Evolutionary conservation across 2,329 filamentous ascomycete genomes (phyloP).

Genomic region (Apiospora kogelbergensis): DNA sequence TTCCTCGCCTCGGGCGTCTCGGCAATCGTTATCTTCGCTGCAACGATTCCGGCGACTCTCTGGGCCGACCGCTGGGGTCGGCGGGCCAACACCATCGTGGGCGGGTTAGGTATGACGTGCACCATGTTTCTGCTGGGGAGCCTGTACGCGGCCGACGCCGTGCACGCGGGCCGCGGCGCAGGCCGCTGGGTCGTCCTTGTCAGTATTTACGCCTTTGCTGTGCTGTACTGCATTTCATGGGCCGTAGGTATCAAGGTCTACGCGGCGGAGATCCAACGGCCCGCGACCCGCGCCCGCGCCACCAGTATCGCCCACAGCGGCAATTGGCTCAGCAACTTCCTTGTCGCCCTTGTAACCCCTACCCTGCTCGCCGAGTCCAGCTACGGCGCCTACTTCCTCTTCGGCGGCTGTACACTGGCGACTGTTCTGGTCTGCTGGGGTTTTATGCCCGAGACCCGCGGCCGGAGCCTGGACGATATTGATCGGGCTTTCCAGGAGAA

Average conservation of each 20-base stretch:
- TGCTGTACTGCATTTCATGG: constrained; percentile 49
- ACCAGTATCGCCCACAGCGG: constrained; percentile 53
- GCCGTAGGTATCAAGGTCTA: constrained; percentile 55
- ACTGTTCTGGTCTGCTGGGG: constrained; percentile 36
- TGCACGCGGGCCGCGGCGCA: constrained; percentile 35
- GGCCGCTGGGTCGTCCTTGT: constrained; percentile 52
- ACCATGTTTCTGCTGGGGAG: constrained; percentile 53
- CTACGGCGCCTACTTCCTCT: constrained; percentile 47
- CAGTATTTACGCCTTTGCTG: constrained; percentile 49
- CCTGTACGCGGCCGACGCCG: constrained; percentile 46
- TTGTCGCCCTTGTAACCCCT: constrained; percentile 46
- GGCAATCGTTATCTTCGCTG: constrained; percentile 54
- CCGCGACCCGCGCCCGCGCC: constrained; percentile 52
- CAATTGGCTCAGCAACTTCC: constrained; percentile 50
- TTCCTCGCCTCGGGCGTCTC: constrained; percentile 55
- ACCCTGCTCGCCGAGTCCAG: constrained; percentile 37
- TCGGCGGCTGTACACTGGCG: constrained; percentile 38
- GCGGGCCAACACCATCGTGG: constrained; percentile 50
- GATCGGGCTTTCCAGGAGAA: constrained; percentile 24
- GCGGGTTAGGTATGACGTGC: constrained; percentile 47
- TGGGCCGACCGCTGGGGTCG: constrained; percentile 57
- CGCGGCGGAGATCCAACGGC: constrained; percentile 56
- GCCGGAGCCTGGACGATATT: constrained; percentile 41
- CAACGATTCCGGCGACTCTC: constrained; percentile 49
- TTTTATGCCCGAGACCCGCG: constrained; percentile 44